phyloP scores from a whole-genome alignment of 805 yeast genomes.

The Maudiozyma saulgeensis region DNA sequence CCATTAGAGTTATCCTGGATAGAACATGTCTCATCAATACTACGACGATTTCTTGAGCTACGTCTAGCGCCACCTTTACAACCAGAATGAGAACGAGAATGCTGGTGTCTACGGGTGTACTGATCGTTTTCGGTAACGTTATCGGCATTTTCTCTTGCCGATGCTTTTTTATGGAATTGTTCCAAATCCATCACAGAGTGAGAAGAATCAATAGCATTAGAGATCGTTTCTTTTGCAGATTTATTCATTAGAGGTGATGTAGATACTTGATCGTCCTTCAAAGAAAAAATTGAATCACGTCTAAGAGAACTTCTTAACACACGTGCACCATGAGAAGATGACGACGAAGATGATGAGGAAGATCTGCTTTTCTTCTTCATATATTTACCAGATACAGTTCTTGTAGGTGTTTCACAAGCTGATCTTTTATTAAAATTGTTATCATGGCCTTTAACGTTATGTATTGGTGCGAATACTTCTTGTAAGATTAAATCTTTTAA shows the following conservation, averaged over 20 bases:
- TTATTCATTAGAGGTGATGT: conserved; percentile 17
- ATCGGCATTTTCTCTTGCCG: conserved; percentile 14
- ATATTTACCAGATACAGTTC: conserved; percentile 9
- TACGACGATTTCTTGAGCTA: neutral
- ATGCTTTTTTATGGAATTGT: conserved; percentile 23
- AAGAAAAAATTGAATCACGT: conserved; percentile 16
- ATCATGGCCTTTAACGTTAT: conserved; percentile 4
- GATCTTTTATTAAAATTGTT: neutral
- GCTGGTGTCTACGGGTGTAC: neutral
- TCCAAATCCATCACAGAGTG: conserved; percentile 26
- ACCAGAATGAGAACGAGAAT: conserved; percentile 1
- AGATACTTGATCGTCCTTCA: conserved; percentile 8
- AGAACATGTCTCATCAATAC: neutral
- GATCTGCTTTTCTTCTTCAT: conserved; percentile 9
- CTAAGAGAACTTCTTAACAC: conserved; percentile 3
- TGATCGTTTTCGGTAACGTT: neutral
- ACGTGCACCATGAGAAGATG: neutral
- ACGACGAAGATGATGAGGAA: conserved; percentile 9
- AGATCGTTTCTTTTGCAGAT: conserved; percentile 17
- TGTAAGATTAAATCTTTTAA: conserved; percentile 60
- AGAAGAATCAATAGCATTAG: conserved; percentile 21
- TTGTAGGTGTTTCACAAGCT: conserved; percentile 5
- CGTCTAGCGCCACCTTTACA: neutral
- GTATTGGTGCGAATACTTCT: conserved; percentile 50
- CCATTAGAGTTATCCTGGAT: neutral